Evolutionary conservation across 257 asterid species (phyloP).

Genomic region (Fraxinus anomala): DNA sequence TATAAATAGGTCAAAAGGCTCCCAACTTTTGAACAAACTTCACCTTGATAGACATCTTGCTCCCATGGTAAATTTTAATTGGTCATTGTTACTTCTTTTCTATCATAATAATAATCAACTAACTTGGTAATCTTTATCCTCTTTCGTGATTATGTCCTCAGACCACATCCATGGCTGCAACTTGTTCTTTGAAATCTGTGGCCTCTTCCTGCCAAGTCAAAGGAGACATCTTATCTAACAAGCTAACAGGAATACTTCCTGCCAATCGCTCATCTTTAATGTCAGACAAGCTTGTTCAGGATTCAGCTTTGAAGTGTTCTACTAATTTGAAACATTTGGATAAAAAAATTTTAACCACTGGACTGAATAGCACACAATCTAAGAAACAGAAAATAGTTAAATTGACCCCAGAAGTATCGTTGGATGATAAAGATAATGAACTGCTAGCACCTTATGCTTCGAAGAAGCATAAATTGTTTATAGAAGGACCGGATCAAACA

Average conservation of each 20-base stretch:
- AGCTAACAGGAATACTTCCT: constrained; percentile 61
- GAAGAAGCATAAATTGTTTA: constrained; percentile 61
- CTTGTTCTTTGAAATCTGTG: constrained; percentile 36
- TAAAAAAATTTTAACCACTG: constrained; percentile 38
- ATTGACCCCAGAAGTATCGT: constrained; percentile 24
- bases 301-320: constrained; percentile 38
- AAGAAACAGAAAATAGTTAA: constrained; percentile 14
- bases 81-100: constrained; percentile 16
- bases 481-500: constrained; percentile 52
- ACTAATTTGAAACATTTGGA: constrained; percentile 33
- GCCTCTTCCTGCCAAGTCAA: constrained; percentile 46
- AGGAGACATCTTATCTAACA: constrained; percentile 33
- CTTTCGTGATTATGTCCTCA: constrained; percentile 31
- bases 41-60: constrained; percentile 42
- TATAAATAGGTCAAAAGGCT: constrained; percentile 30
- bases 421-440: constrained; percentile 44
- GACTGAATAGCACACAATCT: constrained; percentile 26
- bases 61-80: constrained; percentile 52
- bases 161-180: constrained; percentile 30
- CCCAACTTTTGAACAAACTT: constrained; percentile 40
- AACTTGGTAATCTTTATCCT: constrained; percentile 17
- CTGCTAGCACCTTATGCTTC: constrained; percentile 39
- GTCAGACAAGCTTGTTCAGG: constrained; percentile 41
- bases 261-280: constrained; percentile 78
- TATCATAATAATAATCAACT: constrained; percentile 5